Evolutionary conservation across 1,284 basidiomycete species (phyloP).

Genomic region (Cutaneotrichosporon sp.): DNA sequence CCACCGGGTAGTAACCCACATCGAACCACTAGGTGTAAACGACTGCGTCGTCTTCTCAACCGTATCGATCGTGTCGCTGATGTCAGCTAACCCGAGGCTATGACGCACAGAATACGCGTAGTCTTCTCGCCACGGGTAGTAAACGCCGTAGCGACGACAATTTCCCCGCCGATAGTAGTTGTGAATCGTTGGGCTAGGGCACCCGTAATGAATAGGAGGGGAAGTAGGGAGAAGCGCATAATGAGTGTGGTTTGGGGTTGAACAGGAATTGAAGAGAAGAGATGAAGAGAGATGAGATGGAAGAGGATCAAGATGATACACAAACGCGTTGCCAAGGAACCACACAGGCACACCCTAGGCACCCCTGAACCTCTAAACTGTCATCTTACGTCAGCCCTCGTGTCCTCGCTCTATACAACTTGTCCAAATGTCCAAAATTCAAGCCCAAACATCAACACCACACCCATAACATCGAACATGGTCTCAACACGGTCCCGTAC

Average conservation of each 20-base stretch:
- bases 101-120: conserved; percentile 4
- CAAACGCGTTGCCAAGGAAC: background rate
- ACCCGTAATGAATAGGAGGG: background rate
- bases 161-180: conserved; percentile 3
- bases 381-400: background rate
- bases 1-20: too few relatives aligned
- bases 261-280: background rate
- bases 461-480: conserved; percentile 16
- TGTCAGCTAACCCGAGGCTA: background rate
- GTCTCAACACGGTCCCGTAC: conserved; percentile 22
- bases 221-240: background rate
- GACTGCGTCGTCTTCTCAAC: background rate
- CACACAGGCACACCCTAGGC: background rate
- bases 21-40: background rate
- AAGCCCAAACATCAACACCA: background rate
- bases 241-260: background rate
- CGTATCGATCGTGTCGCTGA: background rate
- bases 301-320: background rate
- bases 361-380: background rate
- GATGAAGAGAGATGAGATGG: background rate
- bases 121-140: background rate
- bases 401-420: background rate
- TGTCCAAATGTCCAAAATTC: background rate
- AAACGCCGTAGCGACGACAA: background rate
- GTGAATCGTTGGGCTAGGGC: conserved; percentile 4